Percentiles rank a stretch among this genome's conserved stretches.
Evolutionary conservation across 345 rosid species (phyloP).

Genomic region (Hevea brasiliensis): DNA sequence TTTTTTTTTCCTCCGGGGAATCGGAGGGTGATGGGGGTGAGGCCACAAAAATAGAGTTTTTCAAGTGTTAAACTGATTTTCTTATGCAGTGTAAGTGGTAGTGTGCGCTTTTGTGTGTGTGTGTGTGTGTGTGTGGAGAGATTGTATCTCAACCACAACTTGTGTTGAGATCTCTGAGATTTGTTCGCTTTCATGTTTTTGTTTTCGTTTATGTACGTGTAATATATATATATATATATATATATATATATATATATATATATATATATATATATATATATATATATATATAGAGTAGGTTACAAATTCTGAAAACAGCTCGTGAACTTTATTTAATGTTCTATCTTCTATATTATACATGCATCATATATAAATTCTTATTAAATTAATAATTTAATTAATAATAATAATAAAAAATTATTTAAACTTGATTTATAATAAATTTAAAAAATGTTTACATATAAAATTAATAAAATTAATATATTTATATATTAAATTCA

Average conservation of each 20-base stretch:
- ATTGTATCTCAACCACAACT: conserved; percentile 54
- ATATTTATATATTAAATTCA: no score
- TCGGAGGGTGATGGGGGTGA: conserved; percentile 7
- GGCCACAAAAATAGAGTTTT: conserved; percentile 10
- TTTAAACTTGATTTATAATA: no score
- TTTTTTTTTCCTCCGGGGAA: conserved; percentile 15
- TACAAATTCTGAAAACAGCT: conserved; percentile 23
- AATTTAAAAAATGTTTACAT: no score
- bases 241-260: no score
- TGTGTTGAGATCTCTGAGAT: conserved; percentile 28
- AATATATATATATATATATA: no score
- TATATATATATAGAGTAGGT: no score
- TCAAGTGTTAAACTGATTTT: conserved; percentile 16
- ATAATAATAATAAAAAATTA: no score
- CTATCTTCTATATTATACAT: not conserved
- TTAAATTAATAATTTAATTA: no score
- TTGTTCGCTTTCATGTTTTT: conserved; percentile 28
- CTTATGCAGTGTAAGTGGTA: conserved; percentile 10
- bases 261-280: no score
- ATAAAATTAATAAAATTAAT: no score
- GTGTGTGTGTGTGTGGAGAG: conserved; percentile 32
- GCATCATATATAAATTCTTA: not conserved
- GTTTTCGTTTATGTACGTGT: no score
- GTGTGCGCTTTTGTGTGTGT: no score
- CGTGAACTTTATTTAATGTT: conserved; percentile 17